Conservation (phyloP, 2,329 filamentous ascomycete species). For the Claviceps monticola region DNA sequence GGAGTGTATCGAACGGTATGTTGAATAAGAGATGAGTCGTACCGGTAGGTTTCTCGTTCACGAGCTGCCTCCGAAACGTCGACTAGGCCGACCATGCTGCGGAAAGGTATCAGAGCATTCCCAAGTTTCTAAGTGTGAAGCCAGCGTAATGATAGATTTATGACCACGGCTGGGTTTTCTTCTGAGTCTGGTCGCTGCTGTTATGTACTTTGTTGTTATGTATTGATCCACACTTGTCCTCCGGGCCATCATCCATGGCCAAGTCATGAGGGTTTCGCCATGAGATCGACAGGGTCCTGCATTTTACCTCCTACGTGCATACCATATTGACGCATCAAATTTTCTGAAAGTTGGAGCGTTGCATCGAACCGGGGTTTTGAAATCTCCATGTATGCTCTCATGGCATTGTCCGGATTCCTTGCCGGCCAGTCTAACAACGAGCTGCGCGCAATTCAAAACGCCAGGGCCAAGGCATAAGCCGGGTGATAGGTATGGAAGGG, state of each 20-base stretch:
- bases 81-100: background rate
- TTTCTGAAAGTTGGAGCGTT: background rate
- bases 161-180: background rate
- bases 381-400: background rate
- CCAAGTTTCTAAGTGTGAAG: background rate
- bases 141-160: too few species aligned
- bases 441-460: background rate
- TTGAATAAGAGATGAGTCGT: constrained; percentile 1
- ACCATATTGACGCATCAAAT: background rate
- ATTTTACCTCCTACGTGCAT: background rate
- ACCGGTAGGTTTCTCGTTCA: constrained; percentile 3
- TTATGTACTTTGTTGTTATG: background rate
- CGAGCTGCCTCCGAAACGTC: constrained; percentile 2
- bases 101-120: background rate
- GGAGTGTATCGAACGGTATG: background rate
- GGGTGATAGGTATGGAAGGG: background rate
- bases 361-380: background rate
- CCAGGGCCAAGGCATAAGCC: background rate
- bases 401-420: background rate
- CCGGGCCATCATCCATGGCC: background rate
- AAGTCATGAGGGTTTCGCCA: background rate
- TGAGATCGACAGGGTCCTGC: background rate
- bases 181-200: background rate
- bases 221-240: background rate
- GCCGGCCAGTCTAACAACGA: background rate